Conservation (phyloP, 768 basidiomycete genomes). For the Termitomyces sp. region DNA sequence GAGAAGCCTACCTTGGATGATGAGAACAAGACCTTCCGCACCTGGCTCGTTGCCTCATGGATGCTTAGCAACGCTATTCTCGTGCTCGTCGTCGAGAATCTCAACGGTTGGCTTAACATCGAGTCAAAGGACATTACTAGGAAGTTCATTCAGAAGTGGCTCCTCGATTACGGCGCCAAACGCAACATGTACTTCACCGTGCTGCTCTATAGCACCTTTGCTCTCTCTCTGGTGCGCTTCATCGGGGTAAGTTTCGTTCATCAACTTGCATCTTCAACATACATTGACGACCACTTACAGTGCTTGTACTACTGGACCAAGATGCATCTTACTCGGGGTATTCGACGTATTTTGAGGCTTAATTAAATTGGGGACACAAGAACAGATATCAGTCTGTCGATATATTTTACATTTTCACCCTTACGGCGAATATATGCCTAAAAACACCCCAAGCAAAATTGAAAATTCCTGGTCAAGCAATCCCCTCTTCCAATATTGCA, state of each 20-base stretch:
- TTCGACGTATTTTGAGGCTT: constrained; percentile 21
- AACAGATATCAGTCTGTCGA: background rate
- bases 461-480: background rate
- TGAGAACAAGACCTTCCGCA: constrained; percentile 81
- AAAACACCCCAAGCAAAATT: constrained; percentile 5
- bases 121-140: constrained; percentile 33
- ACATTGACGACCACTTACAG: constrained; percentile 10
- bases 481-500: no score
- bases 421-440: constrained; percentile 6
- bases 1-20: constrained; percentile 79
- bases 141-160: constrained; percentile 27
- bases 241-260: constrained; percentile 43
- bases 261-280: background rate
- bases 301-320: constrained; percentile 24
- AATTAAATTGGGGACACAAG: constrained; percentile 11
- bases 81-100: constrained; percentile 58
- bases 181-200: constrained; percentile 61
- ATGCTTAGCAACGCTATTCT: constrained; percentile 62
- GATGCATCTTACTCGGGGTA: constrained; percentile 20
- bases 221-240: constrained; percentile 56
- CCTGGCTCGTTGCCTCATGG: constrained; percentile 74
- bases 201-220: constrained; percentile 62
- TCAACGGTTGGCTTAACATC: constrained; percentile 41
- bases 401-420: constrained; percentile 5
- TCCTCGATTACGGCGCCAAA: constrained; percentile 33